Conservation (phyloP, 768 basidiomycete species). For the Agaricus blazei region DNA sequence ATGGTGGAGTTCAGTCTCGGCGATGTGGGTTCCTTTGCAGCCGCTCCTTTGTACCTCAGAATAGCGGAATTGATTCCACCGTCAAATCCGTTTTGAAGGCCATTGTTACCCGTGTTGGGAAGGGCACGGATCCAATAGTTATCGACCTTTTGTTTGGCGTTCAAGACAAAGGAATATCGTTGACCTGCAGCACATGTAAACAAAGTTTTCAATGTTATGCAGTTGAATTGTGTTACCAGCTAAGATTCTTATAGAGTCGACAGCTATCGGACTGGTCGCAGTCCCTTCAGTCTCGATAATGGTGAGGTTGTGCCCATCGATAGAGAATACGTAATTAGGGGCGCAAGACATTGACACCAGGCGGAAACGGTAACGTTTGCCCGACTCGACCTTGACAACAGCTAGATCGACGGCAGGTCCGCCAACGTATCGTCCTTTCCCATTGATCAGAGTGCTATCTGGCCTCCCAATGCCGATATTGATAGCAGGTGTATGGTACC, state of each 20-base stretch:
- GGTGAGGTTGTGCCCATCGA: constrained; percentile 36
- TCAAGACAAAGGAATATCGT: constrained; percentile 34
- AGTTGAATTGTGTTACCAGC: background rate
- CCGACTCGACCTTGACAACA: constrained; percentile 27
- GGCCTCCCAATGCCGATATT: constrained; percentile 19
- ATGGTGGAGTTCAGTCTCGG: constrained; percentile 17
- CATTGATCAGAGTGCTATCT: constrained; percentile 30
- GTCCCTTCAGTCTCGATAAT: constrained; percentile 33
- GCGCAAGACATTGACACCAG: constrained; percentile 20
- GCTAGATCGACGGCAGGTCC: constrained; percentile 27
- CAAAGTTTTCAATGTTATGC: background rate
- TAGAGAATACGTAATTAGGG: constrained; percentile 36
- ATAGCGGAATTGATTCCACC: constrained; percentile 42
- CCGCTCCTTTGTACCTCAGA: constrained; percentile 34
- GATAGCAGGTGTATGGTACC: constrained; percentile 18
- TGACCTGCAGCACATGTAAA: constrained; percentile 23
- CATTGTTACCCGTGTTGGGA: constrained; percentile 17
- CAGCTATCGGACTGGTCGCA: constrained; percentile 17
- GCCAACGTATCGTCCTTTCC: constrained; percentile 27
- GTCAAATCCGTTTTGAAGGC: constrained; percentile 16
- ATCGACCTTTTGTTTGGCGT: constrained; percentile 28
- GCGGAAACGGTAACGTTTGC: constrained; percentile 26
- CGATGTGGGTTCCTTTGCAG: constrained; percentile 27
- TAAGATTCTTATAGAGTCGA: constrained; percentile 24
- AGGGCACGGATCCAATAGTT: constrained; percentile 33